Conservation (phyloP, 1,284 basidiomycete genomes). For the Pterulicium gracile region DNA sequence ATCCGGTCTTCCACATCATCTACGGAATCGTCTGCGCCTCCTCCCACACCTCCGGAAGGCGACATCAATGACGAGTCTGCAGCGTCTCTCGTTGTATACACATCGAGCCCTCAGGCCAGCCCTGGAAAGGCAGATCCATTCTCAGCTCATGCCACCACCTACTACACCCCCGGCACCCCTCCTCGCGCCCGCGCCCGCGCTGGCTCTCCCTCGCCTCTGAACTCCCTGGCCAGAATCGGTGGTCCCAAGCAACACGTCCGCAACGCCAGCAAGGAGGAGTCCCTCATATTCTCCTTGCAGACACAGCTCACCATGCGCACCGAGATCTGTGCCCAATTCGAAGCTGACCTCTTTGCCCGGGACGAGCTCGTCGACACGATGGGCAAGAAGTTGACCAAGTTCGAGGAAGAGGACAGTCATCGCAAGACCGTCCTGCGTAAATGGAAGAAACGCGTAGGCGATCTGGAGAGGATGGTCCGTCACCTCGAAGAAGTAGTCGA, state of each 20-base stretch:
- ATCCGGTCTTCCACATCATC: conserved; percentile 19
- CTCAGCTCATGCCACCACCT: conserved; percentile 58
- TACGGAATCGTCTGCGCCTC: conserved; percentile 1
- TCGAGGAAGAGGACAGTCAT: conserved; percentile 50
- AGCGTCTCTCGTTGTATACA: conserved; percentile 34
- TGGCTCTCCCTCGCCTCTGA: neutral
- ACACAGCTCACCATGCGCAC: conserved; percentile 60
- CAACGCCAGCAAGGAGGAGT: conserved; percentile 57
- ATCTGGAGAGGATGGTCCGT: conserved; percentile 53
- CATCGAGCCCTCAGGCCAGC: conserved; percentile 15
- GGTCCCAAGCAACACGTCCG: conserved; percentile 30
- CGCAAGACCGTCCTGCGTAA: conserved; percentile 38
- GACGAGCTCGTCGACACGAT: conserved; percentile 60
- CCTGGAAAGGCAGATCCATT: conserved; percentile 52
- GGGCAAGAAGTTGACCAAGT: conserved; percentile 34
- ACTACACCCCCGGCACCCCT: conserved; percentile 65
- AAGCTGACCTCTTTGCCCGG: conserved; percentile 56
- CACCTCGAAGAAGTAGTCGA: conserved; percentile 63
- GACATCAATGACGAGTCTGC: conserved; percentile 50
- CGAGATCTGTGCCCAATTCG: conserved; percentile 62
- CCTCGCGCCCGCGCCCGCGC: conserved; percentile 27
- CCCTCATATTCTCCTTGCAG: conserved; percentile 56
- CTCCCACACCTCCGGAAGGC: conserved; percentile 13
- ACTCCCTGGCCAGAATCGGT: neutral
- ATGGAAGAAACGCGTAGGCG: conserved; percentile 65